Conservation (phyloP, 345 rosid genomes). For the Kandelia obovata region DNA sequence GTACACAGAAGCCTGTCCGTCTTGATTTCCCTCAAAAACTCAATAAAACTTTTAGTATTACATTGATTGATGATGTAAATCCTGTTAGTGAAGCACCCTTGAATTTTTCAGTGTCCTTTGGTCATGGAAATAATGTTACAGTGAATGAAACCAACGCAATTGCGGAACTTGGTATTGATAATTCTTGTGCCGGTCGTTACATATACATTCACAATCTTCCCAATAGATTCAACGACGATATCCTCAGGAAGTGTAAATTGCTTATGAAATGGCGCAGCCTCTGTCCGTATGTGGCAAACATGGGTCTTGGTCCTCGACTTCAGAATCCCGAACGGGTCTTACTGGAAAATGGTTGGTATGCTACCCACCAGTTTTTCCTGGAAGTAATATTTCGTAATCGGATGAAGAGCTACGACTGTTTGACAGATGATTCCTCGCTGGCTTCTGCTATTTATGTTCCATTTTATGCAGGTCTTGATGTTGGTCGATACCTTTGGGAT, state of each 20-base stretch:
- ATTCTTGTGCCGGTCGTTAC: slow-evolving; percentile 3
- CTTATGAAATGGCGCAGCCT: neutral
- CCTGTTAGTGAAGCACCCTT: neutral
- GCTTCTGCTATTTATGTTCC: neutral
- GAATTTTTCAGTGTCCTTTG: neutral
- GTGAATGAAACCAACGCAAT: neutral
- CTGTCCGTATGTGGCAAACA: neutral
- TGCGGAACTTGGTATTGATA: neutral
- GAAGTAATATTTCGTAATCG: slow-evolving; percentile 3
- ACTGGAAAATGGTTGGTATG: neutral
- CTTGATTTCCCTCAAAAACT: too few relatives aligned
- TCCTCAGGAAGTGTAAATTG: neutral
- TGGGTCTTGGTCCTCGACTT: neutral
- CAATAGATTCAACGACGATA: neutral
- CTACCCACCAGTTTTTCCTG: neutral
- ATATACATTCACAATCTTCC: neutral
- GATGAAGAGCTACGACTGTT: neutral
- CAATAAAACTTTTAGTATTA: neutral
- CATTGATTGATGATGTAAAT: too few relatives aligned
- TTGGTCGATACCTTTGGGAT: slow-evolving; percentile 5
- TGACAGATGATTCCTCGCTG: neutral
- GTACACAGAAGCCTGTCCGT: neutral
- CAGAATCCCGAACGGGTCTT: neutral
- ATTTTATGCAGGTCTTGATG: neutral
- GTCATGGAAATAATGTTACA: neutral